Conservation (phyloP, 2,329 filamentous ascomycete genomes). For the Cladosporium sp. region DNA sequence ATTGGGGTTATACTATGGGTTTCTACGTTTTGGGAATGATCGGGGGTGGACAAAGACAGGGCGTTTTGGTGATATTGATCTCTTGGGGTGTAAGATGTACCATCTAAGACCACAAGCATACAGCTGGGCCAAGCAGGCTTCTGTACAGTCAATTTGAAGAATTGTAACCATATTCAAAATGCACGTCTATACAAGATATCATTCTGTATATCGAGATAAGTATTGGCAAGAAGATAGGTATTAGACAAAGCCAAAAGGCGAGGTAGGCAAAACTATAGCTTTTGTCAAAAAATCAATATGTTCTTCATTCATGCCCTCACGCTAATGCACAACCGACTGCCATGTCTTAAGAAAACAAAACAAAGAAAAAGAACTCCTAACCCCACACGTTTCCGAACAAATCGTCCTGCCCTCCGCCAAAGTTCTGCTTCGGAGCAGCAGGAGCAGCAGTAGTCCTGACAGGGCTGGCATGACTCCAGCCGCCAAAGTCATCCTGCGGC, state of each 20-base stretch:
- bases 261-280: too few relatives aligned
- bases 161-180: too few relatives aligned
- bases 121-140: too few relatives aligned
- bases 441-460: conserved; percentile 41
- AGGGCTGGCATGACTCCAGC: conserved; percentile 72
- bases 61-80: background rate
- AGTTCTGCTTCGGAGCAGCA: conserved; percentile 44
- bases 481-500: conserved; percentile 92
- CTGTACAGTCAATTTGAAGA: too few relatives aligned
- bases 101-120: too few relatives aligned
- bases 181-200: too few relatives aligned
- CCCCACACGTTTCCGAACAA: conserved; percentile 96
- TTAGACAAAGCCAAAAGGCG: too few relatives aligned
- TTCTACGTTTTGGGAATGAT: background rate
- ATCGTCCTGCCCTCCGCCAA: conserved; percentile 65
- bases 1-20: conserved; percentile 1
- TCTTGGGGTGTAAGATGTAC: too few relatives aligned
- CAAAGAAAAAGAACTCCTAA: conserved; percentile 37
- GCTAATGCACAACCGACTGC: conserved; percentile 9
- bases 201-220: too few relatives aligned
- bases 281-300: background rate
- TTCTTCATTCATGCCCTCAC: conserved; percentile 3
- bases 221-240: too few relatives aligned
- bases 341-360: background rate
- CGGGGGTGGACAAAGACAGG: background rate